These are phyloP conservation scores for Ophiostoma populinum DNA, from an alignment of 2,329 filamentous ascomycete species.

Conservation along the genomic window DNA sequence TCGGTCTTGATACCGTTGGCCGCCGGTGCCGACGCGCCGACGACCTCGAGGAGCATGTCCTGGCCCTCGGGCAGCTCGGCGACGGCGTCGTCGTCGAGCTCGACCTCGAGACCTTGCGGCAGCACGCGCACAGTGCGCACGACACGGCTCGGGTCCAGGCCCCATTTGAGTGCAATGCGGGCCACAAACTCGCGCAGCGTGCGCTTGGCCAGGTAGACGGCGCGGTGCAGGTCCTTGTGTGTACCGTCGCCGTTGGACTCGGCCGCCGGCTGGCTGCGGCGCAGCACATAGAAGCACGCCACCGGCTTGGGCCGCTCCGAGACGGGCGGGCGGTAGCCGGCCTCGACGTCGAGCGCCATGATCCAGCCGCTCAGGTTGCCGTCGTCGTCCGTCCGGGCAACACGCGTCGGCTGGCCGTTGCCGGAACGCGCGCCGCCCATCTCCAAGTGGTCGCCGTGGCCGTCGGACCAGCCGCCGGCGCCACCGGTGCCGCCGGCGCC, in stretches of 20 bases:
- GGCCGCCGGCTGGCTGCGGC: conserved; percentile 18
- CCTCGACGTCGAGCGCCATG: conserved; percentile 80
- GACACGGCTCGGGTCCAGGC: conserved; percentile 56
- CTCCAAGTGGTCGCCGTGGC: conserved; percentile 5
- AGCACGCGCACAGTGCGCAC: conserved; percentile 56
- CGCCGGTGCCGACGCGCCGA: conserved; percentile 22
- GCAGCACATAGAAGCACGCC: conserved; percentile 74
- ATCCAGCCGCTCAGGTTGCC: conserved; percentile 67
- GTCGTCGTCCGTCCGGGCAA: conserved; percentile 38
- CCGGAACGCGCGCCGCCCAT: conserved; percentile 23
- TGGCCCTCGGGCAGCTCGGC: conserved; percentile 74
- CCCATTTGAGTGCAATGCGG: conserved; percentile 62
- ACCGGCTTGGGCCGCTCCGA: conserved; percentile 53
- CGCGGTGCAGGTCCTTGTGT: conserved; percentile 49
- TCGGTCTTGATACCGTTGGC: conserved; percentile 29
- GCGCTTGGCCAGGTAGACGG: conserved; percentile 68
- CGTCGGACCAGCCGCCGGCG: conserved; percentile 7
- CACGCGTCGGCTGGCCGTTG: conserved; percentile 32
- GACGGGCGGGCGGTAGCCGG: conserved; percentile 60
- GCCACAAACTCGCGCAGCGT: conserved; percentile 57
- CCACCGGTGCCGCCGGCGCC: conserved; percentile 9
- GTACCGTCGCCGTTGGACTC: not conserved
- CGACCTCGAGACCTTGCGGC: conserved; percentile 58
- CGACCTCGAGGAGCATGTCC: conserved; percentile 66
- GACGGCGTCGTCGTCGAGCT: conserved; percentile 83